Percentiles rank a stretch among this genome's conserved stretches.
These are phyloP conservation scores for Chimonanthus praecox DNA, from an alignment of 164 flowering plant genomes.

Conservation along the genomic window DNA sequence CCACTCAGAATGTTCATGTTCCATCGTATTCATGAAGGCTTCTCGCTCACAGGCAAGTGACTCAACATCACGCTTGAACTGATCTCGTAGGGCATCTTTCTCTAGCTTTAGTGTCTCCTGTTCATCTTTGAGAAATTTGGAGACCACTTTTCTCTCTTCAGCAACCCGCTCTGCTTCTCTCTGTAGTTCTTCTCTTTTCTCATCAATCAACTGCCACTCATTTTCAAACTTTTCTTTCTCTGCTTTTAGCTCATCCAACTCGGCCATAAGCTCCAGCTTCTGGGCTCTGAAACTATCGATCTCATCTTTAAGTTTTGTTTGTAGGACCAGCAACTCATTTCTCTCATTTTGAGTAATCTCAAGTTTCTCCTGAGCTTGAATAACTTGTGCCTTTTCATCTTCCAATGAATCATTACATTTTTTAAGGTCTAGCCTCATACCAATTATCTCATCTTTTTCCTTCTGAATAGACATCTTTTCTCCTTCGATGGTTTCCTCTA, in stretches of 20 bases:
- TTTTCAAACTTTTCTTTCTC: conserved; percentile 85
- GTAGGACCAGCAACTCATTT: conserved; percentile 52
- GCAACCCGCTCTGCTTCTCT: conserved; percentile 60
- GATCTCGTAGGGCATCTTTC: conserved; percentile 53
- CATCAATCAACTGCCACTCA: conserved; percentile 92
- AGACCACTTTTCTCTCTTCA: conserved; percentile 46
- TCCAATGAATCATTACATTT: conserved; percentile 43
- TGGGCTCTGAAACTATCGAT: conserved; percentile 72
- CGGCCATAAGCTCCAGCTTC: conserved; percentile 55
- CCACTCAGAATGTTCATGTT: conserved; percentile 71
- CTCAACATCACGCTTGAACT: conserved; percentile 56
- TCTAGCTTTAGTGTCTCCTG: conserved; percentile 64
- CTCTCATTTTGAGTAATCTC: conserved; percentile 62
- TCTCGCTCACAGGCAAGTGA: conserved; percentile 64
- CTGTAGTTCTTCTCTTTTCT: conserved; percentile 63
- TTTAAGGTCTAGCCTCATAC: conserved; percentile 40
- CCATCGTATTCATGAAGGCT: conserved; percentile 57
- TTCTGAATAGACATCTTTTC: conserved; percentile 35
- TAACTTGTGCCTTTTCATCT: conserved; percentile 44
- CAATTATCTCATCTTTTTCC: conserved; percentile 51
- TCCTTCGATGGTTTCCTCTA: conserved; percentile 43
- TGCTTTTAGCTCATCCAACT: conserved; percentile 59
- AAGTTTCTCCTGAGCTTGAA: conserved; percentile 45
- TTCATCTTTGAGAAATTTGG: conserved; percentile 69
- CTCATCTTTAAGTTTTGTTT: conserved; percentile 81